Base-by-base conservation (phyloP, 2,329 filamentous ascomycete genomes). In the Corynespora cassiicola region DNA sequence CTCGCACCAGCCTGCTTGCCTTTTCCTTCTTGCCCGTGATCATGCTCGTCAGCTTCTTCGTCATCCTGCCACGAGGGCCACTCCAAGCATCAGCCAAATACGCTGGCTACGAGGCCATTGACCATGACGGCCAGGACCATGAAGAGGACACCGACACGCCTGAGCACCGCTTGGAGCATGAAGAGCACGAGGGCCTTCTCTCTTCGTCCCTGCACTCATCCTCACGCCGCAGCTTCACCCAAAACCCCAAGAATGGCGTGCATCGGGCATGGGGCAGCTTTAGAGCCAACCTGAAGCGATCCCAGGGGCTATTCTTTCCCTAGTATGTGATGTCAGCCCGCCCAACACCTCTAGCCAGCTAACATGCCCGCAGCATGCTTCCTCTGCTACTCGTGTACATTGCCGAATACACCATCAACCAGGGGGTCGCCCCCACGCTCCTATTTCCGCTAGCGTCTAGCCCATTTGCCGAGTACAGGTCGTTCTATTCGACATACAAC, bases 341-440 rank as follows among this genome's bases (percentile, higher is more conserved):
- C 21, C 7, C 10, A 6, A n/a, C 9, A 4, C 10, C 5, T 11
- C 8, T 16, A 20, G 12, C n/a, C n/a, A 2, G 7, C 46, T 58
- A 40, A 58, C 35, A 6, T 8, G 5, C n/a, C 7, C 17, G 12
- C 37, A 81, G 78, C 66, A 97, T 99, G 90, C 77, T 95, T 3
- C 94, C 94, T 0, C 78, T 99, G 10, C 77, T 97, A 21, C 74
- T 97, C 11, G 94, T 99, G 19, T 99, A 96, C 66, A 81, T 97
- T 22, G 90, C 91, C 39, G 94, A 99, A 73, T 99, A 99, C 66
- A 95, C 88, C 38, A 96, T 97, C 69, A 97, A 97, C 72, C 91
- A 96, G 73, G 92, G 91, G 22, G 90, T 97, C 1, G 78, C 90
- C 0, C 92, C 94, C 1, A 96, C 90, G 0, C 75, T 97, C 0